phyloP scores from a whole-genome alignment of 1,284 basidiomycete genomes.

The Ceratobasidium theobromae region DNA sequence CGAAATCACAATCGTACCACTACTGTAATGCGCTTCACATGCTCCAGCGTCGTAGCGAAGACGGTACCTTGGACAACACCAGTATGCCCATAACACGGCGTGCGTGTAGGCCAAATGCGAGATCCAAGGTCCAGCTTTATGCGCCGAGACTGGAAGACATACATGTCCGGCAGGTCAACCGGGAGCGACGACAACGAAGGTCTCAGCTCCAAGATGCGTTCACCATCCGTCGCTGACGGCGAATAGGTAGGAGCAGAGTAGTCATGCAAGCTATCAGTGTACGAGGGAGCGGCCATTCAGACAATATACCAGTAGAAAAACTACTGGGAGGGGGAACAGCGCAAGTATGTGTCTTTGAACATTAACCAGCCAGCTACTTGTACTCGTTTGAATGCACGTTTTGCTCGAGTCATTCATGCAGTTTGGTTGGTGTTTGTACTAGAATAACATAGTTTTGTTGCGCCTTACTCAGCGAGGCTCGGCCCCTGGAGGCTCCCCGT shows the following conservation, averaged over 20 bases:
- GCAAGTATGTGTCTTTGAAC: background rate
- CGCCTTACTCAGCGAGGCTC: background rate
- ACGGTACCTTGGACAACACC: background rate
- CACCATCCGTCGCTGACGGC: conserved; percentile 6
- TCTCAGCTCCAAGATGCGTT: conserved; percentile 9
- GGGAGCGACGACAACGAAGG: background rate
- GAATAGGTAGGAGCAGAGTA: conserved; percentile 4
- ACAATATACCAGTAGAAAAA: background rate
- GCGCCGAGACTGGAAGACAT: conserved; percentile 11
- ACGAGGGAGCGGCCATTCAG: background rate
- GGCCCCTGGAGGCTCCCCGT: background rate
- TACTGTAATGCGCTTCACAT: conserved; percentile 7
- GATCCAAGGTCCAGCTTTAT: conserved; percentile 16
- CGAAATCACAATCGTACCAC: background rate
- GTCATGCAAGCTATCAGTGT: background rate
- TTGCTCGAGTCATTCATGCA: background rate
- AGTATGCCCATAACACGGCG: conserved; percentile 6
- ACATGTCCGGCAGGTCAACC: background rate
- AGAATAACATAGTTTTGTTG: background rate
- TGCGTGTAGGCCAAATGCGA: conserved; percentile 4
- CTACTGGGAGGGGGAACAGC: background rate
- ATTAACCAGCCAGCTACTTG: background rate
- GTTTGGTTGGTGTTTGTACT: background rate
- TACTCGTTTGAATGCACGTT: background rate
- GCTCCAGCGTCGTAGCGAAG: background rate